Conservation (phyloP, 2,329 filamentous ascomycete genomes). For the Talaromyces sp. region DNA sequence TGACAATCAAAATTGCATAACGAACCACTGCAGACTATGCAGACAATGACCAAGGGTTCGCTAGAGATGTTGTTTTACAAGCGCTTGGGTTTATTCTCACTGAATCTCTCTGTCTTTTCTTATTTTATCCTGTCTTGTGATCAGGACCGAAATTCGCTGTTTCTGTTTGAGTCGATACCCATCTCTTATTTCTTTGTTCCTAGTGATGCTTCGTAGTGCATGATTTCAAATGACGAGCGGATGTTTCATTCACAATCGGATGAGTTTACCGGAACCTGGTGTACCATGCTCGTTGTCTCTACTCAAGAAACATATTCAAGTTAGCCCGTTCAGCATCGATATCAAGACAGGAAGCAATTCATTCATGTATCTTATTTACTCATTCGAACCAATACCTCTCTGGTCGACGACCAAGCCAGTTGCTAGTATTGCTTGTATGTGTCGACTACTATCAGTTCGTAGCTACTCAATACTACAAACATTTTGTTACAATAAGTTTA, state of each 20-base stretch:
- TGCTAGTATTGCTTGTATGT: constrained; percentile 15
- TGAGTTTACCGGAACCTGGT: background rate
- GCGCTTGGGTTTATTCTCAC: background rate
- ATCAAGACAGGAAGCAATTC: constrained; percentile 1
- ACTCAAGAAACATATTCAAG: background rate
- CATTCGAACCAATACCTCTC: background rate
- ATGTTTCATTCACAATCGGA: constrained; percentile 1
- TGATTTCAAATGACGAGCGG: background rate
- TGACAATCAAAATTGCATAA: background rate
- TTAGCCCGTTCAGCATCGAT: constrained; percentile 7
- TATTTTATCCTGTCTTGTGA: constrained; percentile 1
- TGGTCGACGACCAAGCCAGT: background rate
- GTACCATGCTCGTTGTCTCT: background rate
- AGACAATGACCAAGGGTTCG: background rate
- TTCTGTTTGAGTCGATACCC: constrained; percentile 16
- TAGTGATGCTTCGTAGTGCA: constrained; percentile 5
- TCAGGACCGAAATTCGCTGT: background rate
- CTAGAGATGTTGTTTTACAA: background rate
- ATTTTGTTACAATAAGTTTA: background rate
- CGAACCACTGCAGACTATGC: background rate
- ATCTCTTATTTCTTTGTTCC: constrained; percentile 11
- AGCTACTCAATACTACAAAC: background rate
- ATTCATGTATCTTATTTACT: constrained; percentile 19
- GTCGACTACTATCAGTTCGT: constrained; percentile 13
- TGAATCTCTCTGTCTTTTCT: background rate